Evolutionary conservation across 768 basidiomycete genomes (phyloP).

Genomic region (Boletus rex-veris): DNA sequence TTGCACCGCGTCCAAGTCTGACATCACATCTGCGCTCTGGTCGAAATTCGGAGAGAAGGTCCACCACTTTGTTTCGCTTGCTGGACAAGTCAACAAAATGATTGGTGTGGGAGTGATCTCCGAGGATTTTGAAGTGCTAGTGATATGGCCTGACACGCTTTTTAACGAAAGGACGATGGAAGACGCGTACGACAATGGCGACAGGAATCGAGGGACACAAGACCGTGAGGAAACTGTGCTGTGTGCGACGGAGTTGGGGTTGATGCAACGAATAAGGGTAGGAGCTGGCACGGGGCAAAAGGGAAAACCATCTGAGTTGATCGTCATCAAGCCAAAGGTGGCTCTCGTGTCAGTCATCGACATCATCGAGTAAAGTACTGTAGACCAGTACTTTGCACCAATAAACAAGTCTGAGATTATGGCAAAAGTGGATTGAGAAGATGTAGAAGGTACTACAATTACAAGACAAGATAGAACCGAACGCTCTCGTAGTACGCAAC

Average conservation of each 20-base stretch:
- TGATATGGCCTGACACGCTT: constrained; percentile 6
- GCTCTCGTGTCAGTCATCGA: constrained; percentile 30
- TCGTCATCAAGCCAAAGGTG: constrained; percentile 34
- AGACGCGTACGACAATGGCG: constrained; percentile 23
- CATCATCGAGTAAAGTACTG: constrained; percentile 11
- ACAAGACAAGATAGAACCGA: no score
- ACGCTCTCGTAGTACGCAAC: no score
- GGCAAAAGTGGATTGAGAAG: no score
- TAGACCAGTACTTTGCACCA: no score
- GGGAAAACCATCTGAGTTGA: constrained; percentile 17
- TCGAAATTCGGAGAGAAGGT: constrained; percentile 42
- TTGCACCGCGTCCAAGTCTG: constrained; percentile 11
- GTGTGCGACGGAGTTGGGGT: constrained; percentile 34
- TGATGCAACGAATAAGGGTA: constrained; percentile 22
- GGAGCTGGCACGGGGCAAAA: constrained; percentile 6
- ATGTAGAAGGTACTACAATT: no score
- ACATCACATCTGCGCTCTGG: constrained; percentile 38
- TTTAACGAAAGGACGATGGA: constrained; percentile 21
- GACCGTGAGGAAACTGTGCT: constrained; percentile 17
- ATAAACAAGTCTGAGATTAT: no score
- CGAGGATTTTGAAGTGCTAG: constrained; percentile 26
- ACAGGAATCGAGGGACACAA: background rate
- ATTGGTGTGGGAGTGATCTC: constrained; percentile 22
- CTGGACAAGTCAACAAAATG: constrained; percentile 41
- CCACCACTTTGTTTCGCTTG: constrained; percentile 39